Conservation (phyloP, 2,329 filamentous ascomycete genomes). For the Aureobasidium mangrovei region DNA sequence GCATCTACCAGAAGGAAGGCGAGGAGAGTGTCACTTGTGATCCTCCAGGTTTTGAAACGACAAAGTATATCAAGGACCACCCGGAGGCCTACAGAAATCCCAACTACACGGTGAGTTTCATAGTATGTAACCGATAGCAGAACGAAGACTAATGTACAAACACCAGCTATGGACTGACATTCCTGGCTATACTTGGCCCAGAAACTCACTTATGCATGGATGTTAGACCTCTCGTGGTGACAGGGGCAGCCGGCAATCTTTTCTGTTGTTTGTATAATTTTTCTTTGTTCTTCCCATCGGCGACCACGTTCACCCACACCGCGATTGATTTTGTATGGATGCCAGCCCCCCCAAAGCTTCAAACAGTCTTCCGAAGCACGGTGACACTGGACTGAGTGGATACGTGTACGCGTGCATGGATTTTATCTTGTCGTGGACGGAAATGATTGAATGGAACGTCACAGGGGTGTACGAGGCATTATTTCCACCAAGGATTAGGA, state of each 20-base stretch:
- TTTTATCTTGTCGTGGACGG: too few relatives aligned
- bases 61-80: constrained; percentile 42
- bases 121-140: neutral
- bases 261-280: neutral
- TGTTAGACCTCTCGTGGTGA: constrained; percentile 20
- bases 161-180: constrained; percentile 15
- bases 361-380: too few relatives aligned
- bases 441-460: too few relatives aligned
- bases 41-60: constrained; percentile 45
- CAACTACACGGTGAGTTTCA: constrained; percentile 40
- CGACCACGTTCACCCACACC: too few relatives aligned
- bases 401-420: too few relatives aligned
- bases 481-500: too few relatives aligned
- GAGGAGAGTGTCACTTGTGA: constrained; percentile 45
- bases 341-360: too few relatives aligned
- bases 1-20: constrained; percentile 45
- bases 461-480: too few relatives aligned
- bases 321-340: too few relatives aligned
- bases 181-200: constrained; percentile 33
- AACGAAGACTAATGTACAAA: constrained; percentile 1
- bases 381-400: too few relatives aligned
- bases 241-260: neutral
- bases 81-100: constrained; percentile 41
- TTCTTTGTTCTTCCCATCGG: neutral
- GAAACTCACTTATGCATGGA: constrained; percentile 36